A percentile compares a stretch with the other conserved stretches of the same genome.
Conservation (phyloP, 768 basidiomycete genomes). For the Exidia glandulosa region DNA sequence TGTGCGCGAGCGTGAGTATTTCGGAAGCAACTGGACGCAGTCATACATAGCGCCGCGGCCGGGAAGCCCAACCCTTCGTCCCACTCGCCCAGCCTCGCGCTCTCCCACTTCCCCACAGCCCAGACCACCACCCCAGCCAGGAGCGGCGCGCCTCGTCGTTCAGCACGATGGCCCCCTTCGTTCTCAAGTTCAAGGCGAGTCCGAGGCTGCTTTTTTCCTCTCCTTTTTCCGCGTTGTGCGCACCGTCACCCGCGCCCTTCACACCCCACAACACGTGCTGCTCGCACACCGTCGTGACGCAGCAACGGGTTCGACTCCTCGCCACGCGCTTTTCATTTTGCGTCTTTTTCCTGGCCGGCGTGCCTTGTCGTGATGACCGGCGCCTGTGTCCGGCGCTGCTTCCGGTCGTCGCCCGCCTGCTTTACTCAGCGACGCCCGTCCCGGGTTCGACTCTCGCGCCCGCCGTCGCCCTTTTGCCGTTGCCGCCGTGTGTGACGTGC, state of each 20-base stretch:
- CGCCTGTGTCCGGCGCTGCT: too few species aligned
- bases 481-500: too few species aligned
- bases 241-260: background rate
- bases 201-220: background rate
- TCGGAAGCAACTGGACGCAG: too few species aligned
- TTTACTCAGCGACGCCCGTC: too few species aligned
- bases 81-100: background rate
- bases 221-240: constrained; percentile 1
- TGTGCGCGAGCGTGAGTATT: background rate
- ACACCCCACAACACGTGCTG: background rate
- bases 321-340: too few species aligned
- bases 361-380: too few species aligned
- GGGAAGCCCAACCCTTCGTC: background rate
- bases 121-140: background rate
- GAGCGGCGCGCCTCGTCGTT: background rate
- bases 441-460: too few species aligned
- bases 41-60: background rate
- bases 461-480: too few species aligned
- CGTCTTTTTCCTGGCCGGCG: too few species aligned
- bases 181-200: constrained; percentile 20
- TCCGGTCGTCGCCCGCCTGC: too few species aligned
- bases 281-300: background rate
- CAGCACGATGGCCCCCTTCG: constrained; percentile 5
- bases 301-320: too few species aligned
- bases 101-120: background rate